These are phyloP conservation scores for Tuber indicum DNA, from an alignment of 495 filamentous ascomycete species.

Conservation along the genomic window DNA sequence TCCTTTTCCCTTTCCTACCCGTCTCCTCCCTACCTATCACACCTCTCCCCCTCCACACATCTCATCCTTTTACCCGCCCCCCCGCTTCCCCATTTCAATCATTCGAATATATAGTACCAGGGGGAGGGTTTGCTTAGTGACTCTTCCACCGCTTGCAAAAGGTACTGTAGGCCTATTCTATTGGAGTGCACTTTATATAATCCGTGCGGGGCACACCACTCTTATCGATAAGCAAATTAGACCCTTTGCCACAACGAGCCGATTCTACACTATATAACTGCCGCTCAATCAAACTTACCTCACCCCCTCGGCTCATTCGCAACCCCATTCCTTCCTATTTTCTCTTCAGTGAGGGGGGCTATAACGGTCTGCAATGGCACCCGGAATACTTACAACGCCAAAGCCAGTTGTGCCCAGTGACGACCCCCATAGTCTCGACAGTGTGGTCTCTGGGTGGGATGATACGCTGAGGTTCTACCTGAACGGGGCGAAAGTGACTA, in stretches of 20 bases:
- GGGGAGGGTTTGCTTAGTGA: not conserved
- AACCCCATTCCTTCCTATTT: not conserved
- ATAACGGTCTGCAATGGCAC: constrained; percentile 50
- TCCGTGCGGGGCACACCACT: not conserved
- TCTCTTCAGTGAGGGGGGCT: not conserved
- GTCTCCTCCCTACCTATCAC: not conserved
- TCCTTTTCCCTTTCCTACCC: not conserved
- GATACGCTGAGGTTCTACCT: constrained; percentile 78
- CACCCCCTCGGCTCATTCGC: not conserved
- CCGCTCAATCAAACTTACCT: not conserved
- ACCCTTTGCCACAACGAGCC: not conserved
- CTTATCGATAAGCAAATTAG: not conserved
- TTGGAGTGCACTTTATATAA: not conserved
- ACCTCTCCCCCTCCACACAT: not conserved
- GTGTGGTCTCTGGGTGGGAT: constrained; percentile 60
- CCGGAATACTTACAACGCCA: constrained; percentile 49
- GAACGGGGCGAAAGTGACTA: constrained; percentile 82
- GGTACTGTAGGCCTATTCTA: not conserved
- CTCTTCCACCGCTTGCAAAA: not conserved
- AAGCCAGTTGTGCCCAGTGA: constrained; percentile 49
- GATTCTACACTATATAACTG: not conserved
- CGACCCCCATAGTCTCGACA: constrained; percentile 47
- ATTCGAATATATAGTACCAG: not conserved
- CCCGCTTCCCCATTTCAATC: not conserved
- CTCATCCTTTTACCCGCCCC: not conserved